phyloP scores from a whole-genome alignment of 2,329 filamentous ascomycete genomes.

The Ustulina deusta region DNA sequence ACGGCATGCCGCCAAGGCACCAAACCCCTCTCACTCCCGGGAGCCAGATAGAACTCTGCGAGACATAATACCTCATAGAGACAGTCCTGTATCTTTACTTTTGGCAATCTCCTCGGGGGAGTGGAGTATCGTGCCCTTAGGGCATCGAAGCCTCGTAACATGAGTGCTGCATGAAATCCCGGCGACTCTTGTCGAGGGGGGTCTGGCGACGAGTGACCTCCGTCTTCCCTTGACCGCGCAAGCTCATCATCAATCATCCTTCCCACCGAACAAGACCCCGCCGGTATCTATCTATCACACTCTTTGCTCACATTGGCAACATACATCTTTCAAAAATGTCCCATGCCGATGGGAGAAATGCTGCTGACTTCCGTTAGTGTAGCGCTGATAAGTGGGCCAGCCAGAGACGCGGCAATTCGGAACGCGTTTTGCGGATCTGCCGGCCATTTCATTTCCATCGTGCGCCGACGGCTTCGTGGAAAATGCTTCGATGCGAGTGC shows the following conservation, averaged over 20 bases:
- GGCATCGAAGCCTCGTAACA: neutral
- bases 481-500: neutral
- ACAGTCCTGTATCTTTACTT: neutral
- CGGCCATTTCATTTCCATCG: slow-evolving; percentile 17
- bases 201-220: neutral
- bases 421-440: slow-evolving; percentile 21
- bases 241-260: slow-evolving; percentile 3
- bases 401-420: slow-evolving; percentile 10
- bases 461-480: neutral
- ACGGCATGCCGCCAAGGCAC: too few species aligned
- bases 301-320: slow-evolving; percentile 5
- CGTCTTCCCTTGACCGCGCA: neutral
- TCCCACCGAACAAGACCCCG: neutral
- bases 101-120: neutral
- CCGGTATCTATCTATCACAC: slow-evolving; percentile 5
- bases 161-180: neutral
- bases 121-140: neutral
- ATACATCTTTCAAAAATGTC: slow-evolving; percentile 10
- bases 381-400: neutral
- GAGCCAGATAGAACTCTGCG: neutral
- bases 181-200: neutral
- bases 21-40: too few species aligned
- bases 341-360: neutral
- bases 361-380: neutral
- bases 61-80: neutral